Evolutionary conservation across 768 basidiomycete genomes (phyloP).

Genomic region (Suillus hirtellus): DNA sequence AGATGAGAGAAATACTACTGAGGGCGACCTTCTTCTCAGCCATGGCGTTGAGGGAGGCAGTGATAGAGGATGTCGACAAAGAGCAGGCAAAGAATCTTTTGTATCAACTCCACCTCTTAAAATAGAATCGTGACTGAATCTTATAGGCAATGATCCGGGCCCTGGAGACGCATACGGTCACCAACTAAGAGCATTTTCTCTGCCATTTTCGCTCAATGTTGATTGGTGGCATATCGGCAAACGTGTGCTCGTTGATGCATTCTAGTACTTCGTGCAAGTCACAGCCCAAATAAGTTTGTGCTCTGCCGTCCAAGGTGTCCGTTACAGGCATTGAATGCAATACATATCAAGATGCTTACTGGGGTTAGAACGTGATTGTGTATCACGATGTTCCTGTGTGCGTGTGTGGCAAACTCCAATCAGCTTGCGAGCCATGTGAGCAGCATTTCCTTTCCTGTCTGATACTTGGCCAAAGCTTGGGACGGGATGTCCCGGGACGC

Average conservation of each 20-base stretch:
- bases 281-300: neutral
- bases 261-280: neutral
- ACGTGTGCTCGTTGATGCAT: neutral
- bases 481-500: no score
- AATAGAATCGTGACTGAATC: neutral
- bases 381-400: neutral
- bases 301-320: neutral
- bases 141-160: neutral
- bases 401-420: constrained; percentile 1
- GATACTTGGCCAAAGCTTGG: no score
- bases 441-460: neutral
- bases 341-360: neutral
- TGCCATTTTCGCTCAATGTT: constrained; percentile 2
- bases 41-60: constrained; percentile 12
- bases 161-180: neutral
- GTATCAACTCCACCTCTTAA: constrained; percentile 1
- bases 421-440: neutral
- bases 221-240: neutral
- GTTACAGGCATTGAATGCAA: neutral
- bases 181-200: neutral
- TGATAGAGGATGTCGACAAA: neutral
- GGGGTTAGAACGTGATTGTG: neutral
- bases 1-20: constrained; percentile 75
- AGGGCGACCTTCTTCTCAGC: constrained; percentile 22
- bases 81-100: no score